Evolutionary conservation across 2,329 filamentous ascomycete genomes (phyloP), one percentile per base, ranked within the genome.

Genomic region (Fusarium sp.): DNA sequence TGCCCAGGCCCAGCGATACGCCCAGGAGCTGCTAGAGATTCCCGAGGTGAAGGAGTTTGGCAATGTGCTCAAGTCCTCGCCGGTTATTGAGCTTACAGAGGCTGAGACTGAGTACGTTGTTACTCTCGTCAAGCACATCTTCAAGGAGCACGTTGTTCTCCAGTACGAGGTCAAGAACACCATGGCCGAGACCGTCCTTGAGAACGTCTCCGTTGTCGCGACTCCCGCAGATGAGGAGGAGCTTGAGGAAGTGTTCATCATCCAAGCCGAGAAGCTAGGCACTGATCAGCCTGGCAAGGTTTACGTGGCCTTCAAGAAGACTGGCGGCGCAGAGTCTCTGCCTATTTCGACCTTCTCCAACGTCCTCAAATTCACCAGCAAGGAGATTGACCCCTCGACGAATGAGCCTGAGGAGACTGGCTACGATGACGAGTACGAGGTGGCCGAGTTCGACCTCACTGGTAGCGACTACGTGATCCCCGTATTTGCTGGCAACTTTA

Each of bases 131-230:
- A 99, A 99, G 82, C 95, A 99, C 75, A 88, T 99, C 71, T 99
- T 97, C 88, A 96, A 96, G 79, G 92, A 97, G 75, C 92, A 98
- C 73, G 82, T 99, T 72, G 94, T 99, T 31, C 80, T 99, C 50
- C 95, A 99, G 73, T 99, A 95, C 76, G 92, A 98, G 73, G 88
- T 99, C 76, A 98, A 96, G 84, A 99, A 99, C 81, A 99, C 95
- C 3, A 83, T 99, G 10, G 89, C 92, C 11, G 92, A 93, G 59
- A 96, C 93, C 14, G 86, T 99, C 25, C 83, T 98, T 31, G 92
- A 97, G 74, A 92, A 96, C 61, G 92, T 96, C 14, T 92, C 91
- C 0, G 87, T 97, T 35, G 84, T 93, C 15, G 90, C 90, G 27
- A 89, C 89, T 1, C 92, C 93, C 5, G 80, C 88, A 1, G 90